Percentiles rank a stretch among this genome's conserved stretches.
phyloP scores from a whole-genome alignment of 495 filamentous ascomycete species.

The Cercophora newfieldiana region DNA sequence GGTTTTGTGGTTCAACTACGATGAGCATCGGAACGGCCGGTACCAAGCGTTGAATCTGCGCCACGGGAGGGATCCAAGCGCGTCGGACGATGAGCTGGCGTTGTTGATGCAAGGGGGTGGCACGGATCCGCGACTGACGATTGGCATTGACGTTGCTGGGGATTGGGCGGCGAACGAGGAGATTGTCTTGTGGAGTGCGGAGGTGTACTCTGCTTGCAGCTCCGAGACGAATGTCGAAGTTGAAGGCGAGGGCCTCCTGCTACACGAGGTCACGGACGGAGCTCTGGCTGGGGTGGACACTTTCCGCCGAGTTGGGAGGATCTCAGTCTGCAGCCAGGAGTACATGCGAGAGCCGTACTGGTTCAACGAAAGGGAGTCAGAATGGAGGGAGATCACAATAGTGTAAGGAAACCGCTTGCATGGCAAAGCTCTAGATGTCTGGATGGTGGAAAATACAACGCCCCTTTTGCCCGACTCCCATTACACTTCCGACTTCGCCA shows the following conservation, averaged over 20 bases:
- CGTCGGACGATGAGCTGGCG: slow-evolving; percentile 3
- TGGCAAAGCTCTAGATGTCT: too few species aligned
- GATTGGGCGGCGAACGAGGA: neutral
- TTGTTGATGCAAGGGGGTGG: neutral
- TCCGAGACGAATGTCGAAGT: neutral
- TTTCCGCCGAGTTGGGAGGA: neutral
- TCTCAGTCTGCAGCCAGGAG: neutral
- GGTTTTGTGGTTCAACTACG: slow-evolving; percentile 7
- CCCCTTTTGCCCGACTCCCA: too few species aligned
- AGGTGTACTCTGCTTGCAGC: neutral
- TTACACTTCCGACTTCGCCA: slow-evolving; percentile 4
- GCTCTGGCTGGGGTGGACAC: neutral
- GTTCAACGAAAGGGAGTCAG: slow-evolving; percentile 3
- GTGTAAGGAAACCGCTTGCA: neutral
- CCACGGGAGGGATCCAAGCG: neutral
- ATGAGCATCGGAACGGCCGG: neutral
- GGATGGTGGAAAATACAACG: too few species aligned
- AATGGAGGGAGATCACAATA: neutral
- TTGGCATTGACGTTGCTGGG: neutral
- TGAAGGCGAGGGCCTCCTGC: neutral
- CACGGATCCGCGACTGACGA: neutral
- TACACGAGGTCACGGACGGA: neutral
- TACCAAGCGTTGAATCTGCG: neutral
- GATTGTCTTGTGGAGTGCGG: slow-evolving; percentile 3
- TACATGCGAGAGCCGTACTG: slow-evolving; percentile 3